Percentiles rank a stretch among this genome's conserved stretches.
Conservation (phyloP, 1,284 basidiomycete genomes). For the Apiotrichum laibachii region DNA sequence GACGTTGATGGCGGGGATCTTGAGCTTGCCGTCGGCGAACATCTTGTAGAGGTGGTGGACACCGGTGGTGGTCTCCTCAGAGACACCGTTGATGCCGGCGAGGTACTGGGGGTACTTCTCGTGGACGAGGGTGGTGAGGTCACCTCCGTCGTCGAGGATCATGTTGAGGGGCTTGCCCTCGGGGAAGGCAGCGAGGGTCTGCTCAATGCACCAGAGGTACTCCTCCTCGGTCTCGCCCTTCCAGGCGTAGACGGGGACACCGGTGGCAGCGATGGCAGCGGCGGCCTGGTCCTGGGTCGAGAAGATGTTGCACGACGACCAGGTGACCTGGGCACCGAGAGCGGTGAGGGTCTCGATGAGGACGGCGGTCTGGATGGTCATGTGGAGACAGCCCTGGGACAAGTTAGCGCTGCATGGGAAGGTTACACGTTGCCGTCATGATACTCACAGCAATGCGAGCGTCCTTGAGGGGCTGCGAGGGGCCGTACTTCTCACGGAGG, state of each 20-base stretch:
- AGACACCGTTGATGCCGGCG: slow-evolving; percentile 80
- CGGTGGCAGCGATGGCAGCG: slow-evolving; percentile 95
- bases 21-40: slow-evolving; percentile 91
- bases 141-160: slow-evolving; percentile 99
- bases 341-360: slow-evolving; percentile 89
- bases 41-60: slow-evolving; percentile 99
- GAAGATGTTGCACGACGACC: slow-evolving; percentile 99
- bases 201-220: slow-evolving; percentile 97
- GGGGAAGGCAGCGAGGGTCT: slow-evolving; percentile 73
- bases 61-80: slow-evolving; percentile 99
- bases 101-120: slow-evolving; percentile 92
- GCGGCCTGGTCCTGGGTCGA: slow-evolving; percentile 99
- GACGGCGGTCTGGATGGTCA: slow-evolving; percentile 59
- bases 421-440: no score
- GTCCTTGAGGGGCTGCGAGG: slow-evolving; percentile 83
- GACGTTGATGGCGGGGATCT: slow-evolving; percentile 99
- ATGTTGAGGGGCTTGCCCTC: slow-evolving; percentile 85
- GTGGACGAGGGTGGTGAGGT: slow-evolving; percentile 92
- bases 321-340: slow-evolving; percentile 95
- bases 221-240: slow-evolving; percentile 99
- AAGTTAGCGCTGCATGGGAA: no score
- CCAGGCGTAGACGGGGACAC: slow-evolving; percentile 98
- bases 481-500: slow-evolving; percentile 79
- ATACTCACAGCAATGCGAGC: slow-evolving; percentile 72
- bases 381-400: slow-evolving; percentile 79